phyloP scores from a whole-genome alignment of 345 rosid genomes.

The Fremontodendron californicum region DNA sequence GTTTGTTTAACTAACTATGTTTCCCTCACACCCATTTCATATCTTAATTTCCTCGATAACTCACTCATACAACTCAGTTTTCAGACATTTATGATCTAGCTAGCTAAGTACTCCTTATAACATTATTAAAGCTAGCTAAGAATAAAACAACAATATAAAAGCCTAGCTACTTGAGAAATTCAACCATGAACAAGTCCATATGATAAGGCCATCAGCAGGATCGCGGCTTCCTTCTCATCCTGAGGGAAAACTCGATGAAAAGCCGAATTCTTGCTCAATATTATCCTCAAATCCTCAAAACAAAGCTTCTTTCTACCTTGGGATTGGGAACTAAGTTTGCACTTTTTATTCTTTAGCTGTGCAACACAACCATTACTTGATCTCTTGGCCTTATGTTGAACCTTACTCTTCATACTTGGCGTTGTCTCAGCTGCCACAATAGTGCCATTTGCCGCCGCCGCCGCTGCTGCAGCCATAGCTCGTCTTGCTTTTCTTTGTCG shows the following conservation, averaged over 20 bases:
- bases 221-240: conserved; percentile 96
- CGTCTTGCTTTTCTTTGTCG: conserved; percentile 86
- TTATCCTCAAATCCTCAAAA: conserved; percentile 67
- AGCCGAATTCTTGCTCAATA: conserved; percentile 65
- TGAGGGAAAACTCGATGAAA: conserved; percentile 83
- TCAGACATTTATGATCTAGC: conserved; percentile 1
- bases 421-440: conserved; percentile 14
- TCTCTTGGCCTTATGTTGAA: conserved; percentile 37
- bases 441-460: conserved; percentile 20
- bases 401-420: conserved; percentile 25
- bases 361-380: conserved; percentile 27
- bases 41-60: background rate
- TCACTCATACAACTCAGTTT: background rate
- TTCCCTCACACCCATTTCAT: background rate
- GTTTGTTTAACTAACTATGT: background rate
- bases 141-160: background rate
- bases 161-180: background rate
- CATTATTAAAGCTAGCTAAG: background rate
- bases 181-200: conserved; percentile 73
- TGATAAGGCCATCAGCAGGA: conserved; percentile 91
- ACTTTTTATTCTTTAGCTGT: conserved; percentile 33
- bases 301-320: conserved; percentile 44
- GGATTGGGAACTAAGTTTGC: conserved; percentile 26
- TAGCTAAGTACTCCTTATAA: background rate
- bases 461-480: conserved; percentile 62